Percentiles rank a stretch among this genome's conserved stretches.
These are phyloP conservation scores for Penicillium sp. DNA, from an alignment of 2,329 filamentous ascomycete species.

Conservation along the genomic window DNA sequence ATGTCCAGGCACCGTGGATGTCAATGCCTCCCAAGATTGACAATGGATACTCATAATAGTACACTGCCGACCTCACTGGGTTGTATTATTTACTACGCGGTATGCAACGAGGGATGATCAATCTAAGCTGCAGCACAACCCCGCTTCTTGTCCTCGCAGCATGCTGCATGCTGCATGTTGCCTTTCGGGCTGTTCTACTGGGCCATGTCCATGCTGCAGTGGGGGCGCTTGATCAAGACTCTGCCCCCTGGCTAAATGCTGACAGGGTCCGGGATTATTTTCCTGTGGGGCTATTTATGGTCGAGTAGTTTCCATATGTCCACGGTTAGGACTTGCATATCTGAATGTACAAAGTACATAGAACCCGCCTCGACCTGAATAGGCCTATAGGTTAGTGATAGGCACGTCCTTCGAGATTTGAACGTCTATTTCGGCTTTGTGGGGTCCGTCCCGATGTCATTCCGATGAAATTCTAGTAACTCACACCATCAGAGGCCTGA, in stretches of 20 bases:
- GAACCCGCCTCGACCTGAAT: neutral
- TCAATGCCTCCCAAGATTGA: constrained; percentile 12
- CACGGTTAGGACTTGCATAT: neutral
- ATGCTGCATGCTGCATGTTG: neutral
- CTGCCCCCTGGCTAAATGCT: constrained; percentile 10
- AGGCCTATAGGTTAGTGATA: neutral
- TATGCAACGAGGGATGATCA: constrained; percentile 1
- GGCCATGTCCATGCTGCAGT: constrained; percentile 4
- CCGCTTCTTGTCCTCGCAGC: constrained; percentile 4
- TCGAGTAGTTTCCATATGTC: neutral
- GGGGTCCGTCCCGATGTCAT: neutral
- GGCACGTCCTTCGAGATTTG: neutral
- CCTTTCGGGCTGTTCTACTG: constrained; percentile 1
- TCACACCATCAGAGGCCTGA: neutral
- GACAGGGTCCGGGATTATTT: constrained; percentile 9
- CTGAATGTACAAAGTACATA: neutral
- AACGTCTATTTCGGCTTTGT: neutral
- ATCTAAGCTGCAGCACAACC: constrained; percentile 2
- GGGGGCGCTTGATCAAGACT: constrained; percentile 12
- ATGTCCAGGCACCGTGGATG: neutral
- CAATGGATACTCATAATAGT: constrained; percentile 10
- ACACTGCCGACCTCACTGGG: neutral
- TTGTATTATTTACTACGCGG: neutral
- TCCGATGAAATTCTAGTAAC: neutral
- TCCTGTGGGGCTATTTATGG: neutral